A percentile compares a stretch with the other conserved stretches of the same genome.
Evolutionary conservation across 148 eudicot genomes (phyloP).

Genomic region (Camellia lanceoleosa): DNA sequence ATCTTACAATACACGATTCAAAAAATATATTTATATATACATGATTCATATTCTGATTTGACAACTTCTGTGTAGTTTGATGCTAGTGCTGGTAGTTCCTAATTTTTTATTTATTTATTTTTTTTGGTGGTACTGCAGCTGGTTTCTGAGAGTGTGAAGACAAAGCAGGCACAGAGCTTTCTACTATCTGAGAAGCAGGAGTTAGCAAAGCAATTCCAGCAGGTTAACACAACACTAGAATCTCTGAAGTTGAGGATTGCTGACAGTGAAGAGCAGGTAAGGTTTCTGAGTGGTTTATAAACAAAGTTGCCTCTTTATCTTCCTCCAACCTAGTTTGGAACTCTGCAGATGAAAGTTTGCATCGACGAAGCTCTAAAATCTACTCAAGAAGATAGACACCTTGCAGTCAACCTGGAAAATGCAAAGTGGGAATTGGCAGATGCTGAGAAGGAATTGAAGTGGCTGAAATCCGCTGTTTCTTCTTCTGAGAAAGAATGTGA

Average conservation of each 20-base stretch:
- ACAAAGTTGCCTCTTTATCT: background rate
- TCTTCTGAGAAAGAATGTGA: conserved; percentile 90
- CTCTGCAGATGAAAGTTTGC: conserved; percentile 69
- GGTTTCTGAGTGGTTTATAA: conserved; percentile 4
- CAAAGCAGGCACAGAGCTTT: conserved; percentile 65
- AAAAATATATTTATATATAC: too few species aligned
- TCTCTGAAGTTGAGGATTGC: conserved; percentile 54
- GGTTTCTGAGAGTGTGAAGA: conserved; percentile 95
- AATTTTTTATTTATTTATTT: background rate
- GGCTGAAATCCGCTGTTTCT: conserved; percentile 67
- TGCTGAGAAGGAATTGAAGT: conserved; percentile 83
- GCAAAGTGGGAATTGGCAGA: conserved; percentile 77
- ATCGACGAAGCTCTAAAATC: conserved; percentile 56
- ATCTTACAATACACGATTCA: too few species aligned
- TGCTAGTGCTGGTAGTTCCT: conserved; percentile 5
- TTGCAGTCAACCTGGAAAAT: conserved; percentile 58
- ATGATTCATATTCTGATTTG: background rate
- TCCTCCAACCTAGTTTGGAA: conserved; percentile 14
- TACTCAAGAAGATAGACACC: conserved; percentile 69
- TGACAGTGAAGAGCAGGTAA: conserved; percentile 72
- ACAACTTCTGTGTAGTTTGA: background rate
- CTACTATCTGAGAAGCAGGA: conserved; percentile 69
- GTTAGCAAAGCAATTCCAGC: conserved; percentile 57
- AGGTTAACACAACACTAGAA: conserved; percentile 46
- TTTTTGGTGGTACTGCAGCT: conserved; percentile 42